These are phyloP conservation scores for Lippia alba DNA, from an alignment of 305 asterid species.

Conservation along the genomic window DNA sequence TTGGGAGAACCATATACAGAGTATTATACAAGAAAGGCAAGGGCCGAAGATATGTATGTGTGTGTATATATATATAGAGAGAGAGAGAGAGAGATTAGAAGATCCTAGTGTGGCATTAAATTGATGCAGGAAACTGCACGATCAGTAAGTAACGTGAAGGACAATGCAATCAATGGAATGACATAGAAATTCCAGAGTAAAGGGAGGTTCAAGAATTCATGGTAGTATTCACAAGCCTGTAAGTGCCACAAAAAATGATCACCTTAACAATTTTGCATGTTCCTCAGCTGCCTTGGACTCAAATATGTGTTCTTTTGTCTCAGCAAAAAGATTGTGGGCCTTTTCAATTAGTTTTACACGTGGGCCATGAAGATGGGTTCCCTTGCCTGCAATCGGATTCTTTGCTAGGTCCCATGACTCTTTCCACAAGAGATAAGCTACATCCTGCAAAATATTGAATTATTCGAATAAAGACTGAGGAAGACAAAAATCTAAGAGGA, in stretches of 20 bases:
- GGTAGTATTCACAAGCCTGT: slow-evolving; percentile 22
- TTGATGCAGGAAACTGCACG: slow-evolving; percentile 10
- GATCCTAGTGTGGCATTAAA: too few species aligned
- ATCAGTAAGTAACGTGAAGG: slow-evolving; percentile 3
- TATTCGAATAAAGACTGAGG: slow-evolving; percentile 26
- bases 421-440: slow-evolving; percentile 82
- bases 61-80: too few species aligned
- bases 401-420: slow-evolving; percentile 93
- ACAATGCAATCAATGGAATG: slow-evolving; percentile 21
- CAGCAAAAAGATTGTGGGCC: slow-evolving; percentile 73
- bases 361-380: slow-evolving; percentile 79
- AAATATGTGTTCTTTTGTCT: slow-evolving; percentile 80
- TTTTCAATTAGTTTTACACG: slow-evolving; percentile 82
- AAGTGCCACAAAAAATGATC: slow-evolving; percentile 24
- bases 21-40: slow-evolving; percentile 3
- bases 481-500: slow-evolving; percentile 33
- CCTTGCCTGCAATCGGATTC: slow-evolving; percentile 85
- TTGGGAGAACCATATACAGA: slow-evolving; percentile 12
- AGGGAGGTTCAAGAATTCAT: slow-evolving; percentile 11
- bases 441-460: slow-evolving; percentile 63
- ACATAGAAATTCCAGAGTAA: slow-evolving; percentile 6
- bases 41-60: background rate
- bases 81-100: background rate
- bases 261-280: slow-evolving; percentile 94
- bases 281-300: slow-evolving; percentile 99